phyloP scores from a whole-genome alignment of 2,329 filamentous ascomycete species.

The Penicillium sp. region DNA sequence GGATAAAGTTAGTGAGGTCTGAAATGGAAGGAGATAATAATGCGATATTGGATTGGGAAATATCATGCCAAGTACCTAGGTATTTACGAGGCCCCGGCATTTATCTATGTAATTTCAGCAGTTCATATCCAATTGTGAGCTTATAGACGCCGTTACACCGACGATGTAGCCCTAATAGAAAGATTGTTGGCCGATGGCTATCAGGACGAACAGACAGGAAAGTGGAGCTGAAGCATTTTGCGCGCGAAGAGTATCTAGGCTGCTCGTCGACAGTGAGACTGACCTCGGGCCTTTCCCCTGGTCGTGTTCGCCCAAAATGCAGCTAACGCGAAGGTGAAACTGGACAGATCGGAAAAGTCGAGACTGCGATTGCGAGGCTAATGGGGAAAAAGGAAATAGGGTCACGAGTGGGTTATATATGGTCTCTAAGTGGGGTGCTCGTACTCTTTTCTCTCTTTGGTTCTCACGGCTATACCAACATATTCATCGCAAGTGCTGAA shows the following conservation, averaged over 20 bases:
- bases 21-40: no score
- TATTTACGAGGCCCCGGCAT: conserved; percentile 55
- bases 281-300: conserved; percentile 12
- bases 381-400: neutral
- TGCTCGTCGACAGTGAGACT: conserved; percentile 6
- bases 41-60: neutral
- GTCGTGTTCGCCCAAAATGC: neutral
- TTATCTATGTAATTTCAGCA: conserved; percentile 64
- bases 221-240: conserved; percentile 54
- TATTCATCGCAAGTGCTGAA: conserved; percentile 1
- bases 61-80: neutral
- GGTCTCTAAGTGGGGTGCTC: neutral
- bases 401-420: neutral
- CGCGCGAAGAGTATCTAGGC: conserved; percentile 6
- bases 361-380: neutral
- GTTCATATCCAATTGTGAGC: conserved; percentile 57
- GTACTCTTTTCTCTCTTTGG: no score
- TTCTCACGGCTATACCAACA: neutral
- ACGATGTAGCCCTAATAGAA: conserved; percentile 58
- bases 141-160: conserved; percentile 61
- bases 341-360: neutral
- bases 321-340: neutral
- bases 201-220: conserved; percentile 59
- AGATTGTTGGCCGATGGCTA: conserved; percentile 59
- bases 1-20: conserved; percentile 7